Conservation (phyloP, 1,284 basidiomycete species). For the Leucoagaricus sp. region DNA sequence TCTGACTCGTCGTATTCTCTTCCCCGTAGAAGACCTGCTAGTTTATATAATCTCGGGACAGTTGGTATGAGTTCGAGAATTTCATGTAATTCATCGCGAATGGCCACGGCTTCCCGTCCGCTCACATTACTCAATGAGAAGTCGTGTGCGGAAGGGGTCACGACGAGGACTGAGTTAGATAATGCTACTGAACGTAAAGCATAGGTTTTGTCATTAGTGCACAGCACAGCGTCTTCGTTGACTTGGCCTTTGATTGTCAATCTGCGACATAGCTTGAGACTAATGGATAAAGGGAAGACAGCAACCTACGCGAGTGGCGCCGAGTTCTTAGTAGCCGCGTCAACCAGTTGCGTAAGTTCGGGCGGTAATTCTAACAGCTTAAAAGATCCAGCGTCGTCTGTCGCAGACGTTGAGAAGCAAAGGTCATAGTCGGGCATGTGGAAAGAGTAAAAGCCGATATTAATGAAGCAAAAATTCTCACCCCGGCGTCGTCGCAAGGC, state of each 20-base stretch:
- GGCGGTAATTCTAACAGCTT: conserved; percentile 70
- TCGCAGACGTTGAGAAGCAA: conserved; percentile 51
- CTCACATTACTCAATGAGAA: conserved; percentile 26
- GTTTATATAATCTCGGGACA: conserved; percentile 72
- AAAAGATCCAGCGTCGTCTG: conserved; percentile 50
- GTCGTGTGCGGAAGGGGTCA: conserved; percentile 51
- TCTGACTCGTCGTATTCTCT: conserved; percentile 57
- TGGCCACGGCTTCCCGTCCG: conserved; percentile 43
- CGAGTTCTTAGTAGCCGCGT: conserved; percentile 38
- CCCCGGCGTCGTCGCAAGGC: neutral
- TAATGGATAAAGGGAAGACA: conserved; percentile 22
- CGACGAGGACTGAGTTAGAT: conserved; percentile 83
- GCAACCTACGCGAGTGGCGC: conserved; percentile 36
- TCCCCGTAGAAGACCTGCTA: conserved; percentile 63
- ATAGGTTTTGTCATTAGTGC: conserved; percentile 80
- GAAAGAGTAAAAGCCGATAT: conserved; percentile 7
- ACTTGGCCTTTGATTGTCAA: conserved; percentile 79
- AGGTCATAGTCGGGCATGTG: conserved; percentile 51
- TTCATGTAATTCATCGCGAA: conserved; percentile 74
- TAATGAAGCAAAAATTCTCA: neutral
- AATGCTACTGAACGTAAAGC: conserved; percentile 78
- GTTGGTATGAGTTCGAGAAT: conserved; percentile 75
- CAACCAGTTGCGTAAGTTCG: conserved; percentile 58
- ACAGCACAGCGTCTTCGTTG: conserved; percentile 86
- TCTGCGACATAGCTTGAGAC: conserved; percentile 45